Evolutionary conservation across 768 basidiomycete species (phyloP).

Genomic region (Leccinum pellstonianum): DNA sequence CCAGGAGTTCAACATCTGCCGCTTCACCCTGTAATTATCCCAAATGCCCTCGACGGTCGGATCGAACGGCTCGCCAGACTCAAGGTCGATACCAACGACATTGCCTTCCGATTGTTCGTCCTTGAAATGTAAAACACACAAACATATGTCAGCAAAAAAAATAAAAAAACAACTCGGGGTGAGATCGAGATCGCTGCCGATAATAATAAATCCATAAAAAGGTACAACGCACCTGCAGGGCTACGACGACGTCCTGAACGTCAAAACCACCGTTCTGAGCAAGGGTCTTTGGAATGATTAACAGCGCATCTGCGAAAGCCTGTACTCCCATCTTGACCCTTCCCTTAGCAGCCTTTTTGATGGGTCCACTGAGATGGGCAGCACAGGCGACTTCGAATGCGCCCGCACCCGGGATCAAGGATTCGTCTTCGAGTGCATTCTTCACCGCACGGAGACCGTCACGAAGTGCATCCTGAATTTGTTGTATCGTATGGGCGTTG

Average conservation of each 20-base stretch:
- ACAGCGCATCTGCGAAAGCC: slow-evolving; percentile 92
- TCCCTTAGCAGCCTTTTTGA: slow-evolving; percentile 88
- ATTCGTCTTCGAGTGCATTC: slow-evolving; percentile 91
- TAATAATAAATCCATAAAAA: slow-evolving; percentile 6
- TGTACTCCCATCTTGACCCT: slow-evolving; percentile 96
- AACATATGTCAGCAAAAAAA: not conserved
- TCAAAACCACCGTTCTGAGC: slow-evolving; percentile 96
- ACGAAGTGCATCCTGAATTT: slow-evolving; percentile 96
- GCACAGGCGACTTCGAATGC: slow-evolving; percentile 96
- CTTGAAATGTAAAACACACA: slow-evolving; percentile 36
- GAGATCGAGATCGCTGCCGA: slow-evolving; percentile 10
- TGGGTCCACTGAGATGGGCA: slow-evolving; percentile 70
- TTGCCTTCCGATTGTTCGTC: slow-evolving; percentile 96
- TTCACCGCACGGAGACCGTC: slow-evolving; percentile 96
- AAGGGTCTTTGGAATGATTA: slow-evolving; percentile 95
- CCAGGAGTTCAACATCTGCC: slow-evolving; percentile 98
- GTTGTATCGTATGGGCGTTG: slow-evolving; percentile 92
- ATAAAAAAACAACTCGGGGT: not conserved
- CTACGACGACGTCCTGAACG: slow-evolving; percentile 92
- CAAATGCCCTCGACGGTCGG: slow-evolving; percentile 95
- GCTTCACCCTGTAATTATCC: slow-evolving; percentile 99
- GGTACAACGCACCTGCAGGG: slow-evolving; percentile 66
- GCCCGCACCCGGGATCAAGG: slow-evolving; percentile 92
- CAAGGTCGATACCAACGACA: slow-evolving; percentile 84
- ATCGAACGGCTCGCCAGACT: slow-evolving; percentile 95